A percentile compares a stretch with the other conserved stretches of the same genome.
phyloP scores from a whole-genome alignment of 495 filamentous ascomycete species.

The Talaromyces trachyspermus region DNA sequence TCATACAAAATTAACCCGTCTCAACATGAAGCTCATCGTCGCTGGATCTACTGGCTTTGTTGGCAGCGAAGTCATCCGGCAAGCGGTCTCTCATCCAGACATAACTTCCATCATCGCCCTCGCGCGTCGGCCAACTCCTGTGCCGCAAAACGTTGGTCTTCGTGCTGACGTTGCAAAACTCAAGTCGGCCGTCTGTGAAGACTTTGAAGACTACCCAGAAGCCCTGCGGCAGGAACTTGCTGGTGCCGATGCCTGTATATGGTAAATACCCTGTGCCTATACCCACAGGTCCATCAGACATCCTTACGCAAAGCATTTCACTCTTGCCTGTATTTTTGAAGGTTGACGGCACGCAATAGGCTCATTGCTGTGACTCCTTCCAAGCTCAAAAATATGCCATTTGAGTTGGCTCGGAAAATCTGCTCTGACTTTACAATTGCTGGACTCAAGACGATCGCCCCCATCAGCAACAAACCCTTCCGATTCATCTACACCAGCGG shows the following conservation, averaged over 20 bases:
- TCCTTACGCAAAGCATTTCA: neutral
- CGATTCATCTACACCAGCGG: constrained; percentile 44
- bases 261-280: constrained; percentile 20
- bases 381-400: constrained; percentile 24
- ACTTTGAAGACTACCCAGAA: constrained; percentile 38
- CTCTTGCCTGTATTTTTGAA: neutral
- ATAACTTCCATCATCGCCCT: constrained; percentile 38
- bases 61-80: constrained; percentile 36
- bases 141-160: constrained; percentile 13
- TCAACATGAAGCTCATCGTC: constrained; percentile 47
- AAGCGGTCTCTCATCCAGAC: constrained; percentile 27
- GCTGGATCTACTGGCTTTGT: constrained; percentile 43
- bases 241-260: constrained; percentile 47
- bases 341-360: constrained; percentile 15
- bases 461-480: constrained; percentile 13
- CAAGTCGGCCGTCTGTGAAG: constrained; percentile 26
- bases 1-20: no score
- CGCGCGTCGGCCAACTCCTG: constrained; percentile 26
- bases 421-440: constrained; percentile 35
- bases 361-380: constrained; percentile 36
- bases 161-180: constrained; percentile 28
- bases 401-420: constrained; percentile 32
- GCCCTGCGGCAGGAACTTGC: constrained; percentile 31
- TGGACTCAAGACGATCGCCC: constrained; percentile 30
- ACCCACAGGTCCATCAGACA: constrained; percentile 1